Conservation (phyloP, 495 filamentous ascomycete genomes). For the Annulohypoxylon stygium region DNA sequence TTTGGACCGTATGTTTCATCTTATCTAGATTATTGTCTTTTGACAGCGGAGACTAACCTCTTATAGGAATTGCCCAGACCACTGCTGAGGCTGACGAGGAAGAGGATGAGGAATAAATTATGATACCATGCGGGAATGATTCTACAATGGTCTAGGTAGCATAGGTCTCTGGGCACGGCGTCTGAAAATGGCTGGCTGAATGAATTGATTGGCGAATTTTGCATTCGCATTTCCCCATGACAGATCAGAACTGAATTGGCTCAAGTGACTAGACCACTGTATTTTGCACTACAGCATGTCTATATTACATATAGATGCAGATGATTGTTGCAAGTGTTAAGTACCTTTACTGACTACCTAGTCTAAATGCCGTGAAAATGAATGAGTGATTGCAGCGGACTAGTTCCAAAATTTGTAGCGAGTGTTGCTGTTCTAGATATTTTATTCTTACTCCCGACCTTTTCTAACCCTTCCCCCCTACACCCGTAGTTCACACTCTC, state of each 20-base stretch:
- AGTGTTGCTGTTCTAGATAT: conserved; percentile 6
- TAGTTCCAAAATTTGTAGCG: neutral
- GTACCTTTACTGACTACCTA: neutral
- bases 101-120: conserved; percentile 71
- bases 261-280: conserved; percentile 1
- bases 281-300: neutral
- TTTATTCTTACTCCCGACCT: neutral
- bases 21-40: neutral
- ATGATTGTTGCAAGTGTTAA: too few species aligned
- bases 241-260: conserved; percentile 1
- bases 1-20: conserved; percentile 80
- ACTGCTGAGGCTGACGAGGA: conserved; percentile 78
- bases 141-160: conserved; percentile 51
- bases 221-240: conserved; percentile 47
- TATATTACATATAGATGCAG: neutral
- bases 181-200: conserved; percentile 53
- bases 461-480: neutral
- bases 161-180: conserved; percentile 51
- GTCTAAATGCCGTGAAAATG: neutral
- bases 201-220: conserved; percentile 52
- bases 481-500: neutral
- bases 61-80: conserved; percentile 75
- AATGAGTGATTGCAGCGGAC: conserved; percentile 2
- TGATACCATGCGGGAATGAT: conserved; percentile 47
- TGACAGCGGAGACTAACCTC: conserved; percentile 12